Evolutionary conservation across 495 filamentous ascomycete species (phyloP), one percentile per base, ranked within the genome.

Genomic region (Talaromyces liani): DNA sequence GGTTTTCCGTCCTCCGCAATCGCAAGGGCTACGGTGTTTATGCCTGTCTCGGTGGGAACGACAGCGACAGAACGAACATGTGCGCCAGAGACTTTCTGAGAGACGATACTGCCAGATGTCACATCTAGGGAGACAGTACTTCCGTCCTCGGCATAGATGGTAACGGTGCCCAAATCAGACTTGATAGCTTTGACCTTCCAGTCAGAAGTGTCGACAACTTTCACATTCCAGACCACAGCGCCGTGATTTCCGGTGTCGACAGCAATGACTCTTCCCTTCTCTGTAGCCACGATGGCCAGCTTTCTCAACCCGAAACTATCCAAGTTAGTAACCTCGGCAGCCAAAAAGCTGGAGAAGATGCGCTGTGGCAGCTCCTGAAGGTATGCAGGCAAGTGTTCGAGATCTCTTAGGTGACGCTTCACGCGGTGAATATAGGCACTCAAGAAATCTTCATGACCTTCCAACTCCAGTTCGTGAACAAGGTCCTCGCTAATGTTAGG

Each of bases 301-400:
- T 95, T 96, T 64, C 87, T 84, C 70, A 96, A 90, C 29, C 93
- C 94, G 71, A 97, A 98, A 69, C 82, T 86, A 70, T 97, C 91
- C 12, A 88, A 77, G 12, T 80, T 77, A 34, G 88, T 77, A 16
- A 84, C 86, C 45, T 80, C 79, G n/a, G 82, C 79, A 4, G 79
- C 71, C 25, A 90, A 58, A n/a, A 96, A 80, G 65, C 86, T 91
- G 65, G 84, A 83, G 10, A 91, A 67, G 31, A 96, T 71, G 22
- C 88, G 85, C 33, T 73, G 68, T 9, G 90, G 89, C 22, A 93
- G 77, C 22, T 75, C 75, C 68, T 85, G 78, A 12, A 94, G 72
- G 79, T 87, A 95, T 0, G 79, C 81, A 4, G 91, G 92, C n/a
- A 97, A 79, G 68, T 91, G 77, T 67, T 89, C 77, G 41, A 98